Evolutionary conservation across 2,329 filamentous ascomycete genomes (phyloP).

Genomic region (Trichoderma gracile): DNA sequence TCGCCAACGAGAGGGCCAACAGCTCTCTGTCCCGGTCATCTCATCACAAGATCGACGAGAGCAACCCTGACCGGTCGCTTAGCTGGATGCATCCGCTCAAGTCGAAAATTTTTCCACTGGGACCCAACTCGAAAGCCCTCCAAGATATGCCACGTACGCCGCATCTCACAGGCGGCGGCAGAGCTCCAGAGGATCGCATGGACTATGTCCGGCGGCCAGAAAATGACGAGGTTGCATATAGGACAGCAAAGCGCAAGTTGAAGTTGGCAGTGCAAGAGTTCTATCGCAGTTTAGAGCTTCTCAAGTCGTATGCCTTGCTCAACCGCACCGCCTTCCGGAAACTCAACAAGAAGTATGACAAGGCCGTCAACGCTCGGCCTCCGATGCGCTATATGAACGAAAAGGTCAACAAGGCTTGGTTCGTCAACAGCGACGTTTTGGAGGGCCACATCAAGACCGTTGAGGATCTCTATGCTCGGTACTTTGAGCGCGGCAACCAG

Average conservation of each 20-base stretch:
- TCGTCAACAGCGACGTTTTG: conserved; percentile 83
- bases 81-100: conserved; percentile 57
- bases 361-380: conserved; percentile 76
- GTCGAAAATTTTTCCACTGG: conserved; percentile 55
- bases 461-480: conserved; percentile 90
- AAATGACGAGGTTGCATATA: conserved; percentile 69
- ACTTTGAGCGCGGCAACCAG: conserved; percentile 91
- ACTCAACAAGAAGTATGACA: conserved; percentile 99
- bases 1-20: conserved; percentile 48
- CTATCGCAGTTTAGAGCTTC: conserved; percentile 84
- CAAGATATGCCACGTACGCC: conserved; percentile 57
- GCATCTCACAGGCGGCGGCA: conserved; percentile 36
- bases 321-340: conserved; percentile 95
- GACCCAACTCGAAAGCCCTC: conserved; percentile 62
- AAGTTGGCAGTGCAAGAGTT: conserved; percentile 91
- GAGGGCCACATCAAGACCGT: conserved; percentile 78
- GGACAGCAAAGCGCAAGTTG: conserved; percentile 84
- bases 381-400: conserved; percentile 83
- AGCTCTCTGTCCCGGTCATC: conserved; percentile 26
- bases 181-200: conserved; percentile 39
- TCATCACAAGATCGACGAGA: conserved; percentile 27
- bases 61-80: conserved; percentile 35
- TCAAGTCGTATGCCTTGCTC: conserved; percentile 87
- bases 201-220: conserved; percentile 55
- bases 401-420: conserved; percentile 86